Percentiles rank a stretch among this genome's conserved stretches.
Conservation (phyloP, 345 rosid species). For the Rhizophora apiculata region DNA sequence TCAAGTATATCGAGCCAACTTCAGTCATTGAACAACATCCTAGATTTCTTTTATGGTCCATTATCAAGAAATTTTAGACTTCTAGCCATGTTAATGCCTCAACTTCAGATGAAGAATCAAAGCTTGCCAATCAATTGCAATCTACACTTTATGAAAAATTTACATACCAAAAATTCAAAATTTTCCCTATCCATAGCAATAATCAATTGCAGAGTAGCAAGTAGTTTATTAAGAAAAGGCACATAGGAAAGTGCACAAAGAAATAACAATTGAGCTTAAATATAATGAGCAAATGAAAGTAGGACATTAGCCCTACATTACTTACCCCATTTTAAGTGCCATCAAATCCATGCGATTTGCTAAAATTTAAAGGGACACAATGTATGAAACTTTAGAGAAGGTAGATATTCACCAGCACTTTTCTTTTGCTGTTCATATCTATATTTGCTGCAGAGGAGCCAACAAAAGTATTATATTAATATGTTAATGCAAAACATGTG, state of each 20-base stretch:
- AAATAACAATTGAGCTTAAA: not conserved
- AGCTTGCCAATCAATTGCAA: constrained; percentile 5
- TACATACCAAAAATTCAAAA: too few species aligned
- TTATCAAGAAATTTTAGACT: not conserved
- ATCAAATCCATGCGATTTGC: constrained; percentile 76
- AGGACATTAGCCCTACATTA: not conserved
- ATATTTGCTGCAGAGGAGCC: constrained; percentile 52
- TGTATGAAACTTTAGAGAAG: constrained; percentile 22
- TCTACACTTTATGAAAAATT: not conserved
- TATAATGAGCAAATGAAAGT: not conserved
- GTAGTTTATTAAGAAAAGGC: not conserved
- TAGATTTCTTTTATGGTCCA: not conserved
- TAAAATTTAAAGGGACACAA: constrained; percentile 25
- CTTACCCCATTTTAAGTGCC: constrained; percentile 93
- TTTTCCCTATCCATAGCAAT: not conserved
- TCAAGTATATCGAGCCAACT: too few species aligned
- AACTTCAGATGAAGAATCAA: constrained; percentile 1
- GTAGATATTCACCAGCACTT: constrained; percentile 51
- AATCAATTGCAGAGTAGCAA: not conserved
- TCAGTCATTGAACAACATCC: too few species aligned
- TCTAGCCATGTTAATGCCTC: constrained; percentile 1
- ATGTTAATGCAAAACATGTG: not conserved
- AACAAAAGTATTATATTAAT: constrained; percentile 14
- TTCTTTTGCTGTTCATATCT: constrained; percentile 80
- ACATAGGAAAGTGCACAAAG: not conserved